These are phyloP conservation scores for Babesia caballi DNA, from an alignment of 169 alveolate species.

Conservation along the genomic window DNA sequence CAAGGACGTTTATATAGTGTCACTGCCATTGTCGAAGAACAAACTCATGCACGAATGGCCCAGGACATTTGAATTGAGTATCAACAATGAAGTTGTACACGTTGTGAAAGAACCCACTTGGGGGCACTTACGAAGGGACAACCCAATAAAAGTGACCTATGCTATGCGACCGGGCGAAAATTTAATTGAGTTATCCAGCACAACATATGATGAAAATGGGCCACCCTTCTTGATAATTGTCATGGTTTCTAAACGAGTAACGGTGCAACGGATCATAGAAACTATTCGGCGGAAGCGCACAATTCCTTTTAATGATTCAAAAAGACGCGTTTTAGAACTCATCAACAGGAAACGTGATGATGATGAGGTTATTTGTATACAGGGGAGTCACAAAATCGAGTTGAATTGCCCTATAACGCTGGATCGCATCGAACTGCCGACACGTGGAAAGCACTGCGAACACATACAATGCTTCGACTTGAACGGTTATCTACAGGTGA, in stretches of 20 bases:
- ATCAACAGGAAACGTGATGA: slow-evolving; percentile 60
- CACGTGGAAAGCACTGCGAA: slow-evolving; percentile 85
- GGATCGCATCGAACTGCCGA: slow-evolving; percentile 84
- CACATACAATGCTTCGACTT: slow-evolving; percentile 91
- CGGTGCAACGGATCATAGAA: slow-evolving; percentile 72
- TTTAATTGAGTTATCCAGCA: slow-evolving; percentile 67
- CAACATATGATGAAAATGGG: slow-evolving; percentile 65
- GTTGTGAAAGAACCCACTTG: slow-evolving; percentile 80
- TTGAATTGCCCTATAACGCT: slow-evolving; percentile 81
- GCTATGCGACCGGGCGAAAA: slow-evolving; percentile 74
- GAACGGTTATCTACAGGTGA: slow-evolving; percentile 82
- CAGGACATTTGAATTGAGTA: slow-evolving; percentile 65
- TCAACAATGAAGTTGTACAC: slow-evolving; percentile 70
- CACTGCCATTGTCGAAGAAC: slow-evolving; percentile 37
- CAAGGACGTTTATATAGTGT: slow-evolving; percentile 68
- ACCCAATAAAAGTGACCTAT: slow-evolving; percentile 79
- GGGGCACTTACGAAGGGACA: slow-evolving; percentile 85
- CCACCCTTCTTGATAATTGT: slow-evolving; percentile 70
- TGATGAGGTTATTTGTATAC: slow-evolving; percentile 83
- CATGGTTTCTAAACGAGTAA: slow-evolving; percentile 67
- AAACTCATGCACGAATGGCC: slow-evolving; percentile 79
- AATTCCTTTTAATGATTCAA: slow-evolving; percentile 57
- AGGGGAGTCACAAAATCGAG: slow-evolving; percentile 71
- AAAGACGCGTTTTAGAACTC: slow-evolving; percentile 48
- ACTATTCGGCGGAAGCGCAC: slow-evolving; percentile 58